A percentile compares a stretch with the other conserved stretches of the same genome.
Evolutionary conservation across 768 basidiomycete species (phyloP).

Genomic region (Psilocybe subaeruginosa): DNA sequence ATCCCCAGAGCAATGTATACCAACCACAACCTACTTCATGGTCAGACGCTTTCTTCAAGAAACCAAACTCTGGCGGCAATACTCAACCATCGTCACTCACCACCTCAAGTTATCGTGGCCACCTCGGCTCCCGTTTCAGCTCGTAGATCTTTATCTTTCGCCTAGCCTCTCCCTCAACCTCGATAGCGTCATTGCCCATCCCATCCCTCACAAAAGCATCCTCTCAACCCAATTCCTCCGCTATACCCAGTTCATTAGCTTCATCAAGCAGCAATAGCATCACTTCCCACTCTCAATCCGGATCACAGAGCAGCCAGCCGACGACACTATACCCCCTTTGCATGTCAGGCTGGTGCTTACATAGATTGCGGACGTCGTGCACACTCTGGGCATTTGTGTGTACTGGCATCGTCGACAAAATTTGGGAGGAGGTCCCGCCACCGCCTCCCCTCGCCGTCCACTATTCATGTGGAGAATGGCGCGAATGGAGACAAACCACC

Average conservation of each 20-base stretch:
- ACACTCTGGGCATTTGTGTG: constrained; percentile 90
- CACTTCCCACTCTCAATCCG: constrained; percentile 24
- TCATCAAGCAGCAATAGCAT: constrained; percentile 18
- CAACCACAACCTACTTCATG: constrained; percentile 44
- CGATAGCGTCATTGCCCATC: constrained; percentile 35
- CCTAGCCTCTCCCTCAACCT: constrained; percentile 39
- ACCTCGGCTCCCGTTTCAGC: constrained; percentile 30
- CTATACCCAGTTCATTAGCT: constrained; percentile 16
- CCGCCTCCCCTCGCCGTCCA: constrained; percentile 34
- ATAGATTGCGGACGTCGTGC: constrained; percentile 83
- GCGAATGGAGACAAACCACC: constrained; percentile 52
- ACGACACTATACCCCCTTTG: constrained; percentile 79
- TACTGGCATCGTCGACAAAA: constrained; percentile 76
- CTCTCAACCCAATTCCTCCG: constrained; percentile 25
- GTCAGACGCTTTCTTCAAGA: constrained; percentile 65
- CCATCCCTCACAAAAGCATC: constrained; percentile 35
- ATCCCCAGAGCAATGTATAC: constrained; percentile 31
- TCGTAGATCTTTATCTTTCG: constrained; percentile 73
- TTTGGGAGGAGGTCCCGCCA: constrained; percentile 84
- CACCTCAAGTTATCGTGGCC: constrained; percentile 21
- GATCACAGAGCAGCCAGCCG: constrained; percentile 27
- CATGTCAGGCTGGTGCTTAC: constrained; percentile 82
- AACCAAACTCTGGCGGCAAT: constrained; percentile 23
- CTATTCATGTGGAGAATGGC: constrained; percentile 12
- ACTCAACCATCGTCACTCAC: constrained; percentile 36